These are phyloP conservation scores for Prunus mongolica DNA, from an alignment of 306 rosid genomes.

Conservation along the genomic window DNA sequence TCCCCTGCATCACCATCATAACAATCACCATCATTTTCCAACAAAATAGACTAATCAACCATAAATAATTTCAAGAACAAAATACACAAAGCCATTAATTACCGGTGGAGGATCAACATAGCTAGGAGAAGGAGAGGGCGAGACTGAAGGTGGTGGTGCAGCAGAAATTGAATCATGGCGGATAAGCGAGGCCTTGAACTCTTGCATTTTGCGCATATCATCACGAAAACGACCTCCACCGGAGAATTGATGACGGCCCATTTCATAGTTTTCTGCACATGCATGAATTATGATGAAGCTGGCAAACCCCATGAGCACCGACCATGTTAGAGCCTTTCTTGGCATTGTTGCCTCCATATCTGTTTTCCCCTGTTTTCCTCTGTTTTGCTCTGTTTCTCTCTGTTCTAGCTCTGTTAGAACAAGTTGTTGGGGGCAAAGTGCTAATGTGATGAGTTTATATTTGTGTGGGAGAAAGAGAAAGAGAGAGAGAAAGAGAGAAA, in stretches of 20 bases:
- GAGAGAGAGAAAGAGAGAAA: constrained; percentile 4
- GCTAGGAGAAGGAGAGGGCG: constrained; percentile 35
- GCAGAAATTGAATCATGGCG: constrained; percentile 36
- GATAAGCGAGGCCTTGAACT: constrained; percentile 37
- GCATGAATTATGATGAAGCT: constrained; percentile 20
- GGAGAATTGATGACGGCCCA: constrained; percentile 4
- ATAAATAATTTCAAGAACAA: not conserved
- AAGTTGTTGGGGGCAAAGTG: constrained; percentile 27
- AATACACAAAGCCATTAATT: not conserved
- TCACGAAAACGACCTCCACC: constrained; percentile 10
- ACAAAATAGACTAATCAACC: not conserved
- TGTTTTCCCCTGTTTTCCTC: constrained; percentile 2
- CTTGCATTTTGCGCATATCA: constrained; percentile 32
- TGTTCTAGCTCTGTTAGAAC: constrained; percentile 3
- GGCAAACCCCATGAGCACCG: constrained; percentile 22
- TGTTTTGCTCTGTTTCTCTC: not conserved
- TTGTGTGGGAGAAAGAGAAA: constrained; percentile 8
- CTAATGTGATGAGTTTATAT: constrained; percentile 16
- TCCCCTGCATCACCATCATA: constrained; percentile 38
- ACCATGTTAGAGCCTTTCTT: constrained; percentile 13
- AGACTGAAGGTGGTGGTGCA: constrained; percentile 31
- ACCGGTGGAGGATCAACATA: constrained; percentile 30
- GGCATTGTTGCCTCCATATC: constrained; percentile 31
- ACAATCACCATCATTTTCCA: not conserved
- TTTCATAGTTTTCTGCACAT: constrained; percentile 18